Evolutionary conservation across 2,329 filamentous ascomycete species (phyloP).

Genomic region (Diaporthe nobilis): DNA sequence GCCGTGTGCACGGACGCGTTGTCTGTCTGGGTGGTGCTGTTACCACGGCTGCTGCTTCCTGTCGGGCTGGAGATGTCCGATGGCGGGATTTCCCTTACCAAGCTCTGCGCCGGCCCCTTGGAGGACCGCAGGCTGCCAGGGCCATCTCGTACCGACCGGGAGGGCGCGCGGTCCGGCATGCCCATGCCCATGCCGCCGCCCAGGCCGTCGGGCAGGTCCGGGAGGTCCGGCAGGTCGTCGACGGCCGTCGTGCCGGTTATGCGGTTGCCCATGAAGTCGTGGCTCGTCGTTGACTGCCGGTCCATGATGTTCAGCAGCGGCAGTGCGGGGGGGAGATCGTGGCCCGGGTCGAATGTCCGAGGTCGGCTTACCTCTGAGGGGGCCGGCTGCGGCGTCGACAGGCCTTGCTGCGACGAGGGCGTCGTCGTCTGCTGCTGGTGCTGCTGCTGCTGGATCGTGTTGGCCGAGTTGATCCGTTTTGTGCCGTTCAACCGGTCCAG

Average conservation of each 20-base stretch:
- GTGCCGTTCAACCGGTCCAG: slow-evolving; percentile 63
- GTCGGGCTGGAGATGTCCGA: slow-evolving; percentile 41
- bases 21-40: slow-evolving; percentile 46
- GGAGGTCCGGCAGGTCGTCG: slow-evolving; percentile 12
- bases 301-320: slow-evolving; percentile 42
- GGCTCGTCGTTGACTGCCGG: slow-evolving; percentile 40
- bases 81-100: slow-evolving; percentile 36
- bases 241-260: slow-evolving; percentile 33
- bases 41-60: slow-evolving; percentile 28
- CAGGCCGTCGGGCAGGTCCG: background rate
- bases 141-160: slow-evolving; percentile 47
- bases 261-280: slow-evolving; percentile 41
- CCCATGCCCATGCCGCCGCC: background rate
- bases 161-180: slow-evolving; percentile 40
- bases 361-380: slow-evolving; percentile 38
- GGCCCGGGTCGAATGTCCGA: slow-evolving; percentile 39
- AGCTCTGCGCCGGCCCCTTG: slow-evolving; percentile 37
- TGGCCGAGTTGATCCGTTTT: slow-evolving; percentile 43
- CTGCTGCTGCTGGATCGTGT: slow-evolving; percentile 34
- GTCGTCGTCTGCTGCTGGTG: background rate
- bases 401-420: background rate
- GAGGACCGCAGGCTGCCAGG: slow-evolving; percentile 41
- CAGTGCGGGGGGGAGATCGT: slow-evolving; percentile 36
- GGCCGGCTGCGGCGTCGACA: slow-evolving; percentile 40
- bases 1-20: slow-evolving; percentile 48